A percentile compares a stretch with the other conserved stretches of the same genome.
Evolutionary conservation across 805 yeast genomes (phyloP).

Genomic region (Yamadazyma insecticola): DNA sequence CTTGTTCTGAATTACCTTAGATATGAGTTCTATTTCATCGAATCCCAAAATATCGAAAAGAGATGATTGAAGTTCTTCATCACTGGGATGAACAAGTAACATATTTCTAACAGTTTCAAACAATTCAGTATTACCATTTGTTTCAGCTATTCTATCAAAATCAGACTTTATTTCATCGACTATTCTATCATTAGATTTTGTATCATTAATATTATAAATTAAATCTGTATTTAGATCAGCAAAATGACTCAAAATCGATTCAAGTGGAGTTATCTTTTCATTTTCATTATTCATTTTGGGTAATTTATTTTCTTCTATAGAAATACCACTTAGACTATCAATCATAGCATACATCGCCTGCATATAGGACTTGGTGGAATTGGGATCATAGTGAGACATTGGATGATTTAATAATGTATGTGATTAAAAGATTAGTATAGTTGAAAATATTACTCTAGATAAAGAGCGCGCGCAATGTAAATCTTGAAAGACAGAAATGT

Average conservation of each 20-base stretch:
- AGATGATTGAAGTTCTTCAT: conserved; percentile 63
- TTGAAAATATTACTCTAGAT: too few species aligned
- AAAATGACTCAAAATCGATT: conserved; percentile 32
- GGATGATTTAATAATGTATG: too few species aligned
- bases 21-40: conserved; percentile 77
- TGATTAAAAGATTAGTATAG: too few species aligned
- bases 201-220: conserved; percentile 14
- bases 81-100: conserved; percentile 16
- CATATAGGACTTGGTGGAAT: conserved; percentile 72
- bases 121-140: conserved; percentile 28
- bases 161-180: conserved; percentile 21
- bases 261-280: conserved; percentile 20
- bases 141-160: conserved; percentile 28
- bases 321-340: too few species aligned
- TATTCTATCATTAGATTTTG: conserved; percentile 3
- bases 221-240: conserved; percentile 32
- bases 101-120: conserved; percentile 7
- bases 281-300: conserved; percentile 38
- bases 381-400: conserved; percentile 43
- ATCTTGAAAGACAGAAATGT: too few species aligned
- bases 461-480: too few species aligned
- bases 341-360: conserved; percentile 72
- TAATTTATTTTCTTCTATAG: conserved; percentile 16
- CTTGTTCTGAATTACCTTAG: conserved; percentile 52
- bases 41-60: conserved; percentile 80